These are phyloP conservation scores for Rhinocladiella mackenziei DNA, from an alignment of 2,329 filamentous ascomycete genomes.

Conservation along the genomic window DNA sequence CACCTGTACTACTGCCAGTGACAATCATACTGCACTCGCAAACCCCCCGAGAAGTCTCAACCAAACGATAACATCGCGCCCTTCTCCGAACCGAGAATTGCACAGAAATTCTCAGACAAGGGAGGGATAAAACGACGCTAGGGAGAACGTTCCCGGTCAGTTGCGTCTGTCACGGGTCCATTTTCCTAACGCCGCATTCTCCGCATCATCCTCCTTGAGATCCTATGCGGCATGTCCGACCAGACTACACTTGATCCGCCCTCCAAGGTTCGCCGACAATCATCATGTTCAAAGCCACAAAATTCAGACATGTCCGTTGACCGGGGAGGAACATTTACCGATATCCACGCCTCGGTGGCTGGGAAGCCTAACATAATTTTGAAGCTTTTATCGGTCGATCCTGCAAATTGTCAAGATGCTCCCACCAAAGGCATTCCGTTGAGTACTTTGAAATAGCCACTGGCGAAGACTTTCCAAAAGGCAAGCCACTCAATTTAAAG, in stretches of 20 bases:
- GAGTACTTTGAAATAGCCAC: constrained; percentile 51
- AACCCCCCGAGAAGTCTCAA: too few relatives aligned
- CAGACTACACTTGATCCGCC: neutral
- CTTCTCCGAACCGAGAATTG: too few relatives aligned
- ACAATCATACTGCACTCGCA: too few relatives aligned
- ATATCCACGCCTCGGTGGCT: constrained; percentile 38
- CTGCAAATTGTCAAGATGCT: constrained; percentile 46
- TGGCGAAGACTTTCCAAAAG: constrained; percentile 14
- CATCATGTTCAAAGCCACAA: too few relatives aligned
- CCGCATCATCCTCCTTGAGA: neutral
- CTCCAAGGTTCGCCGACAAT: too few relatives aligned
- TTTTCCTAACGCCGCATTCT: neutral
- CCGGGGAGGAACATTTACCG: constrained; percentile 41
- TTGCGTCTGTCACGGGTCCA: neutral
- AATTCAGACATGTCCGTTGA: constrained; percentile 32
- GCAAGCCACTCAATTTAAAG: neutral
- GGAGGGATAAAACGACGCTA: constrained; percentile 4
- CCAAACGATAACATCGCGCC: too few relatives aligned
- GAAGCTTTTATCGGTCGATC: constrained; percentile 41
- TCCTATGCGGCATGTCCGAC: neutral
- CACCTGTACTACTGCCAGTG: too few relatives aligned
- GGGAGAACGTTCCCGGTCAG: constrained; percentile 3
- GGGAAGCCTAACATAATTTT: constrained; percentile 37
- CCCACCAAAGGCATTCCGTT: constrained; percentile 74
- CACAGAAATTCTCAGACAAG: too few relatives aligned